Conservation (phyloP, 2,329 filamentous ascomycete genomes). For the Clarireedia hainanense region DNA sequence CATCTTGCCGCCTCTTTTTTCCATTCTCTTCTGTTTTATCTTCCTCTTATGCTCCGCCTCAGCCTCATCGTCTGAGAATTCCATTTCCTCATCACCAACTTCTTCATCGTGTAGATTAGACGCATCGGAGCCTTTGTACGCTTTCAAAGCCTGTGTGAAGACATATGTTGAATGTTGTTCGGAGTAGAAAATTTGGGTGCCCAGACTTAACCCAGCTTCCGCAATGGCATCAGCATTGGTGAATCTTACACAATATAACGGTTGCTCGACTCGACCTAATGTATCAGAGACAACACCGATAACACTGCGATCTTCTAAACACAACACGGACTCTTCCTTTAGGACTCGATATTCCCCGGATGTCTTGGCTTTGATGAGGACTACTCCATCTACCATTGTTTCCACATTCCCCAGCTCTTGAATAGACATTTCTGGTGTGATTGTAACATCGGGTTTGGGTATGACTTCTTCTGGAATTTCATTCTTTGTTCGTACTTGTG, state of each 20-base stretch:
- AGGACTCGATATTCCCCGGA: slow-evolving; percentile 80
- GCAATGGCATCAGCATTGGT: slow-evolving; percentile 59
- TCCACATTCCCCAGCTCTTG: slow-evolving; percentile 68
- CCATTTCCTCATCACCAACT: slow-evolving; percentile 73
- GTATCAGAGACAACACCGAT: slow-evolving; percentile 80
- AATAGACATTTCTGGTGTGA: slow-evolving; percentile 71
- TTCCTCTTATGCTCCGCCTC: slow-evolving; percentile 74
- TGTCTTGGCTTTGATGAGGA: slow-evolving; percentile 70
- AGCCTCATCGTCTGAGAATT: slow-evolving; percentile 95
- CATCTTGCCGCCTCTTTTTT: slow-evolving; percentile 46
- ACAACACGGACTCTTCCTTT: slow-evolving; percentile 77
- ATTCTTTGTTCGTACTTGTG: slow-evolving; percentile 70
- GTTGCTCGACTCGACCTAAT: slow-evolving; percentile 76
- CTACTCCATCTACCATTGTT: slow-evolving; percentile 67
- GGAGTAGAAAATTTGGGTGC: slow-evolving; percentile 71
- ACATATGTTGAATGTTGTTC: slow-evolving; percentile 72
- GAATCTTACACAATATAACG: slow-evolving; percentile 78
- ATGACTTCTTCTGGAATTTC: slow-evolving; percentile 58
- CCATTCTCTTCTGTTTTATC: slow-evolving; percentile 57
- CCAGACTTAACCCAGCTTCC: slow-evolving; percentile 58
- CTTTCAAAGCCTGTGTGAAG: slow-evolving; percentile 75
- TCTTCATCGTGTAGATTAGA: slow-evolving; percentile 95
- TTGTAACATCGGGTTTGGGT: slow-evolving; percentile 68
- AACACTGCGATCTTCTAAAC: slow-evolving; percentile 64
- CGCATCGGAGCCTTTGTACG: slow-evolving; percentile 81